phyloP scores from a whole-genome alignment of 2,329 filamentous ascomycete species.

The Scorias spongiosa region DNA sequence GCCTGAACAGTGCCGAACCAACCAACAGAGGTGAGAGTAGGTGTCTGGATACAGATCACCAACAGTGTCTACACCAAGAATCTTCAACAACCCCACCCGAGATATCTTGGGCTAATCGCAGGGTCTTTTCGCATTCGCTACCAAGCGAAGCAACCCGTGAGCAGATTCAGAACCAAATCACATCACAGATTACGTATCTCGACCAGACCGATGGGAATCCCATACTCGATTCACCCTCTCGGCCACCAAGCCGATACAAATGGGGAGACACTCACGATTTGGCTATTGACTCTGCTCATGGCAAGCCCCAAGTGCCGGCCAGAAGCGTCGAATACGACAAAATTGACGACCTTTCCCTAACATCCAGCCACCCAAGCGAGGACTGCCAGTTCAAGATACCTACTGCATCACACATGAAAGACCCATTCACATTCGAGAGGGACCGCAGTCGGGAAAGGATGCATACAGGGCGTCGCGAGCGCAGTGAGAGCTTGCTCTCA shows the following conservation, averaged over 20 bases:
- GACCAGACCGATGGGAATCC: background rate
- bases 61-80: background rate
- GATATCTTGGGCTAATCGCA: background rate
- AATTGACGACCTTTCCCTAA: background rate
- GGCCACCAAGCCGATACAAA: background rate
- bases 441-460: conserved; percentile 48
- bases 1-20: conserved; percentile 1
- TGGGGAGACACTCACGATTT: background rate
- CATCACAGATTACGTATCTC: background rate
- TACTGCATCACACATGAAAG: conserved; percentile 4
- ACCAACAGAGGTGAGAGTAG: background rate
- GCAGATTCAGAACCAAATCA: background rate
- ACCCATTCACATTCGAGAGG: conserved; percentile 14
- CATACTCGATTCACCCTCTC: background rate
- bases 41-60: background rate
- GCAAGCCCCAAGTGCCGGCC: background rate
- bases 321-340: background rate
- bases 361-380: background rate
- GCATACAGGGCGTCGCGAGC: conserved; percentile 35
- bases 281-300: too few species aligned
- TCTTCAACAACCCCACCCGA: background rate
- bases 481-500: conserved; percentile 47
- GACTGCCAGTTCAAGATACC: background rate
- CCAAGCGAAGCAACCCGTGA: background rate
- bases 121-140: background rate